Evolutionary conservation across 257 asterid species (phyloP), one percentile per base, ranked within the genome.

Genomic region (Fraxinus americana): DNA sequence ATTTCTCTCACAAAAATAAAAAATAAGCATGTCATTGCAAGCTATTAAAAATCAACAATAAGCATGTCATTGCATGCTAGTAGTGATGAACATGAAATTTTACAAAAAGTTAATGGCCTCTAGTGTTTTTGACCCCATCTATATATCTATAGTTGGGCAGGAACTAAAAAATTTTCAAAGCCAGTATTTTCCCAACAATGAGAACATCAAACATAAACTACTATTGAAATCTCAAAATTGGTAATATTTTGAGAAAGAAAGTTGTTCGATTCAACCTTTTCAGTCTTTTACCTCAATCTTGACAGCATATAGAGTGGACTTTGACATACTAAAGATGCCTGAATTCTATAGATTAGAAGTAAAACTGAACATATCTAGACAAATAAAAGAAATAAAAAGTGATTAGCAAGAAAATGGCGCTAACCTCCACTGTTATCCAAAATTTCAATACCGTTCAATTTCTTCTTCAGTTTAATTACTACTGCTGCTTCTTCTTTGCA

Each of bases 381-480:
- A 73, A 29, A 57, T 39, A 59, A n/a, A 61, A 61, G 67, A 61
- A 23, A 61, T 7, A 23, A 17, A 29, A 38, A 75, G 73, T 54
- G 74, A 52, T 52, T 23, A 75, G 48, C 61, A 21, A 77, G 66
- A 59, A 43, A 77, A 74, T 74, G 67, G 32, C 50, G 78, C 90
- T 84, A 69, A 94, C 99, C 97, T 94, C 99, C 84, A 94, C 97
- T 6, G 94, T 92, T 59, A 92, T 85, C 99, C 91, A 93, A 87
- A 93, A 96, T 75, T 98, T 91, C 81, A 96, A 84, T 79, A 94
- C 99, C 0, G 98, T 88, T n/a, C n/a, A n/a, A n/a, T n/a, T n/a
- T n/a, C n/a, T n/a, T n/a, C n/a, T n/a, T n/a, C n/a, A n/a, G n/a
- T n/a, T n/a, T n/a, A n/a, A n/a, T n/a, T n/a, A n/a, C n/a, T n/a